Evolutionary conservation across 768 basidiomycete species (phyloP), one percentile per base, ranked within the genome.

Genomic region (Tylopilus subfusipes): DNA sequence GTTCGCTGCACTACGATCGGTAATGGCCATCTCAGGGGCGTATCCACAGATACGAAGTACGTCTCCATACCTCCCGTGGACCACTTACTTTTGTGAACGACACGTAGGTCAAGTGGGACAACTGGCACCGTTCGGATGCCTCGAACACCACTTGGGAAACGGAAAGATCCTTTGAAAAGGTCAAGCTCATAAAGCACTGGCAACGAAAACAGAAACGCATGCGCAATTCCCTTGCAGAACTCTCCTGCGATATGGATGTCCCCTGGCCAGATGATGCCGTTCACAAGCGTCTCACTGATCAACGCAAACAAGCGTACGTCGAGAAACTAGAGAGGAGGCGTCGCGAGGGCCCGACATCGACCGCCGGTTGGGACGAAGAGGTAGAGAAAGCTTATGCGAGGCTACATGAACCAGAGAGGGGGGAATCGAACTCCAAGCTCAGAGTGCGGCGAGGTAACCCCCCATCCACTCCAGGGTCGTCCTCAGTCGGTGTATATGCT

Each of bases 141-240:
- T 79, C 82, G 8, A 80, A 78, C 56, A 78, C 77, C 2, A 83
- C 83, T 8, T 85, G 82, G 82, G 64, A 76, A 36, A 68, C 65
- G 22, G 62, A 64, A 14, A 45, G 54, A 25, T 56, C 19, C 14
- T 56, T 66, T 21, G 62, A 68, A 7, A 54, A 52, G 5, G 7
- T 34, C 6, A 43, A 56, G 3, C 42, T 71, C 42, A 48, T 73
- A 52, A 56, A 30, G 16, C n/a, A 25, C 22, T 82, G 78, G 78
- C 67, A 71, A 11, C 52, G 47, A 16, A 48, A 38, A 10, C 76
- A 78, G 50, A 59, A 61, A 31, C 58, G 58, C n/a, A 58, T 60
- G 21, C 72, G 78, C 10, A 49, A 25, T 0, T 36, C 53, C 11
- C 49, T 71, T 5, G 76, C 75, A 2, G 52, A 56, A 3, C 57